Evolutionary conservation across 2,329 filamentous ascomycete genomes (phyloP), one percentile per base, ranked within the genome.

Genomic region (Pyrenophora graminea): DNA sequence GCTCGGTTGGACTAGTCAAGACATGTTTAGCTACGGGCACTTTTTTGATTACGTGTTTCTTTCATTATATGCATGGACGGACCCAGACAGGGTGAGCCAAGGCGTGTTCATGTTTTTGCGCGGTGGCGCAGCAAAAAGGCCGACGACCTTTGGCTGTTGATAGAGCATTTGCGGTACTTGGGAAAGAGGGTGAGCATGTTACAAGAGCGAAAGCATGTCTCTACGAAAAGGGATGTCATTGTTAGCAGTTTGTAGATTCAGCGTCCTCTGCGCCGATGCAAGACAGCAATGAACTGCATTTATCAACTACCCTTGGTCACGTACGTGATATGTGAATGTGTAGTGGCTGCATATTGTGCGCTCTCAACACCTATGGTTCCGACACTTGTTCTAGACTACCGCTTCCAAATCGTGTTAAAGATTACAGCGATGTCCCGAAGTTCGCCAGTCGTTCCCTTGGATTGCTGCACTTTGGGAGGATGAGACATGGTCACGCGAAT

Each of bases 61-160:
- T 58, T 51, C 55, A 51, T 61, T 59, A 58, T 59, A 66, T 64
- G 55, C 63, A 66, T 64, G 55, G 49, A 56, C 51, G 45, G 47
- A 49, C 48, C 12, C n/a, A 36, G 10, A 32, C 12, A 34, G 36
- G 38, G 53, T 47, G 48, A 44, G 46, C 50, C 58, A 46, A 9
- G 49, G 34, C 59, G 60, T 59, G 53, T 58, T 60, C 49, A 38
- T 58, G 23, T 36, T 43, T 56, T 55, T 41, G 46, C 49, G 55
- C 39, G 61, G 51, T 31, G 62, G 57, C 59, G 58, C 61, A 63
- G 17, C n/a, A 40, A 32, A 39, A 58, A 58, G 57, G 27, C 45
- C 49, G 43, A 46, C 39, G 43, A 46, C 39, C 50, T 51, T 50
- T 17, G 41, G 31, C 40, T 56, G 52, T 57, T 56, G 53, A 53